Percentiles rank a stretch among this genome's conserved stretches.
phyloP scores from a whole-genome alignment of 2,329 filamentous ascomycete species.

The Coniochaeta prunicola region DNA sequence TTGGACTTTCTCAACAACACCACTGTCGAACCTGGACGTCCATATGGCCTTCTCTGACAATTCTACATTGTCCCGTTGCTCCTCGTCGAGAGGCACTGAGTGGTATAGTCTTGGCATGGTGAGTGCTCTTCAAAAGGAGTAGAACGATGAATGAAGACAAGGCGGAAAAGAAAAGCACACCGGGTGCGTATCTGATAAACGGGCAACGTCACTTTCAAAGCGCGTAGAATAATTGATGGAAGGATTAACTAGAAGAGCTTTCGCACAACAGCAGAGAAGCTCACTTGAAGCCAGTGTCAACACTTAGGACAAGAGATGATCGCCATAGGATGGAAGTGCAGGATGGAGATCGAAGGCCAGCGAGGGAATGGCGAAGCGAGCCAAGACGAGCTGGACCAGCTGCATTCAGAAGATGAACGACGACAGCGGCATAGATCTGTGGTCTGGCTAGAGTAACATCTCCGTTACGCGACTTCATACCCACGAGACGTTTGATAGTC shows the following conservation, averaged over 20 bases:
- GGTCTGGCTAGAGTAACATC: background rate
- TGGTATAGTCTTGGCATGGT: constrained; percentile 27
- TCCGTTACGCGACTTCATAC: background rate
- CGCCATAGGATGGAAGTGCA: constrained; percentile 1
- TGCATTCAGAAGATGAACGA: background rate
- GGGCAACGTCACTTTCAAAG: constrained; percentile 5
- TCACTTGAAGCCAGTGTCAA: background rate
- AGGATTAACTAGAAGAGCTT: background rate
- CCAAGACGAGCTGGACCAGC: background rate
- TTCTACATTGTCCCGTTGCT: constrained; percentile 20
- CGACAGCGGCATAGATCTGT: background rate
- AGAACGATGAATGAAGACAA: constrained; percentile 7
- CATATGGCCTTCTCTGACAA: constrained; percentile 12
- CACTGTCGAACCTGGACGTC: constrained; percentile 6
- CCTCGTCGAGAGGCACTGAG: constrained; percentile 27
- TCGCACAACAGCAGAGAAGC: background rate
- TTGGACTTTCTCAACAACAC: constrained; percentile 5
- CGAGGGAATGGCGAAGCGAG: background rate
- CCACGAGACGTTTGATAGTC: constrained; percentile 1
- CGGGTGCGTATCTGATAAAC: constrained; percentile 17
- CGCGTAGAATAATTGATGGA: background rate
- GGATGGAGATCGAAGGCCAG: background rate
- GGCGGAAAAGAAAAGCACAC: constrained; percentile 15
- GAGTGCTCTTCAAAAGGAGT: background rate
- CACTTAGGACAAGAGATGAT: background rate